Base-by-base conservation (phyloP, 2,329 filamentous ascomycete genomes). In the Aspergillus vadensis region DNA sequence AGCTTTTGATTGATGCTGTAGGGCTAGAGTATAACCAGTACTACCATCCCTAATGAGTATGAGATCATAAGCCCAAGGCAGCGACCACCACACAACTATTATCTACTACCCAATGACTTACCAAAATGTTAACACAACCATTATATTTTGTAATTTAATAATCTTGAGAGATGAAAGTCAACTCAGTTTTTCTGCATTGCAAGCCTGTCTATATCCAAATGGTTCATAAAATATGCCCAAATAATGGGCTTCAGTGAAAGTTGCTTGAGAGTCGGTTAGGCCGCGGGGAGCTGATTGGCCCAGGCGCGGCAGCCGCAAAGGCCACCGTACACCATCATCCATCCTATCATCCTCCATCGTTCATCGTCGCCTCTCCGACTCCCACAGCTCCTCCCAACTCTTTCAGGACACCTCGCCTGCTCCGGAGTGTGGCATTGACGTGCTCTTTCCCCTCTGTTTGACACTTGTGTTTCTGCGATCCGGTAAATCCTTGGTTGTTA, bases 281-380 rank as follows among this genome's bases (percentile, higher is more conserved):
- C 55, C 66, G 65, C 58, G 58, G 65, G 67, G 58, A 54, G 14
- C 58, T 76, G 73, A 76, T 76, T 76, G 74, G 74, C 63, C 67
- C 56, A 54, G 30, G 52, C 54, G 53, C 27, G 57, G 57, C 63
- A 49, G 64, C 66, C 68, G 64, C 72, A 73, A 74, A 76, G 74
- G 74, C 74, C 73, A 76, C 74, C 72, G 70, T 75, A 73, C 68
- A 71, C 71, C 71, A 70, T 36, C 32, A 36, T 67, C 59, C 55
- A 55, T 39, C 67, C 47, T 54, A 36, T 63, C 55, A 59, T 57
- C 57, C 60, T 64, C 64, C 54, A 56, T 58, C 55, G 52, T 61
- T 49, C 49, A 56, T 58, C 56, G 55, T 59, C 55, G 52, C 60
- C 56, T 48, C 55, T 57, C 52, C 55, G 32, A 36, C 58, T 55